phyloP scores from a whole-genome alignment of 352 stramenopile genomes.

The Phytophthora palmivora region DNA sequence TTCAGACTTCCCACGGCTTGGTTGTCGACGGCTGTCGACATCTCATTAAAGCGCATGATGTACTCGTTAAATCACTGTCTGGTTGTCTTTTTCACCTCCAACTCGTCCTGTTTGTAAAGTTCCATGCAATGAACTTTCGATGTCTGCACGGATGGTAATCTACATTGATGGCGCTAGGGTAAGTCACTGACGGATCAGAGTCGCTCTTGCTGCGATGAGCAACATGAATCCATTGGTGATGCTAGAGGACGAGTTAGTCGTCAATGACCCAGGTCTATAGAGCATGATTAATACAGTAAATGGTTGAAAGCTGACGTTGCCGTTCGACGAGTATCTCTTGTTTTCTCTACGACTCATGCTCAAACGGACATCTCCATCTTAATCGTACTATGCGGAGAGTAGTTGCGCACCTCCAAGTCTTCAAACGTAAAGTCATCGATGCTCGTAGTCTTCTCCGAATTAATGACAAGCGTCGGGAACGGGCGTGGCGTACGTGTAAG shows the following conservation, averaged over 20 bases:
- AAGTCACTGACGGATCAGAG: background rate
- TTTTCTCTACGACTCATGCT: background rate
- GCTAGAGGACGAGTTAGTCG: background rate
- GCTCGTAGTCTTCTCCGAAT: slow-evolving; percentile 79
- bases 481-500: slow-evolving; percentile 91
- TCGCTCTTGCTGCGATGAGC: background rate
- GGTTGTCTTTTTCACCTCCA: too few relatives aligned
- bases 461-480: slow-evolving; percentile 96
- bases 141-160: background rate
- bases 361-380: slow-evolving; percentile 99
- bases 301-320: background rate
- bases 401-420: slow-evolving; percentile 97
- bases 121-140: background rate
- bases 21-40: too few relatives aligned
- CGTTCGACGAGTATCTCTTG: background rate
- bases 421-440: slow-evolving; percentile 97
- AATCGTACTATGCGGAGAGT: slow-evolving; percentile 97
- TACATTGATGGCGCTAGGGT: background rate
- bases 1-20: too few relatives aligned
- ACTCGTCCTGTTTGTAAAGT: background rate
- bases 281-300: background rate
- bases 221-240: background rate
- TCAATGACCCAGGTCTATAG: background rate
- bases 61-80: too few relatives aligned
- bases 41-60: too few relatives aligned